Conservation (phyloP, 305 asterid genomes). For the Rubia balearica region DNA sequence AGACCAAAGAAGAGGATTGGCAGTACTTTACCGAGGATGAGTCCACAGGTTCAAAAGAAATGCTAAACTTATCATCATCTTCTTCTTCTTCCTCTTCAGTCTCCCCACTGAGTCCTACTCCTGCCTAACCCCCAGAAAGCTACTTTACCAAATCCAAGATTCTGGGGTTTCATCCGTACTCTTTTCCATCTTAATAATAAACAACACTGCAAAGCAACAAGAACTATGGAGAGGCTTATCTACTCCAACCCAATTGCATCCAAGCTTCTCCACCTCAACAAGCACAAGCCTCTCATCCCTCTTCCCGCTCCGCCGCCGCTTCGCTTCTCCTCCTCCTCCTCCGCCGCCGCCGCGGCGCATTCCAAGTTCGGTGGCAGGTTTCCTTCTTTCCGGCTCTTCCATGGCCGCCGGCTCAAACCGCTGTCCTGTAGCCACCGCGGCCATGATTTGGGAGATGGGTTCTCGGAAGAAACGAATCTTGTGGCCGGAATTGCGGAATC, state of each 20-base stretch:
- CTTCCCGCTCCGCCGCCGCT: constrained; percentile 27
- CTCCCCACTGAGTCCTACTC: not conserved
- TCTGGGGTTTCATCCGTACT: not conserved
- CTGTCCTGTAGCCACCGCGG: constrained; percentile 30
- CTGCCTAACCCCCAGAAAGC: not conserved
- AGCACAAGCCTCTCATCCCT: constrained; percentile 33
- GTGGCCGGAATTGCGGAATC: constrained; percentile 26
- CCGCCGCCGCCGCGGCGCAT: constrained; percentile 15
- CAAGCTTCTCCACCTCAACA: constrained; percentile 25
- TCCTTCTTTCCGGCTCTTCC: constrained; percentile 18
- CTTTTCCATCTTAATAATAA: not conserved
- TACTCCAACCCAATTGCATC: constrained; percentile 37
- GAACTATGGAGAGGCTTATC: constrained; percentile 18
- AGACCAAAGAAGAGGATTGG: not conserved
- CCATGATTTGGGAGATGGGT: constrained; percentile 32
- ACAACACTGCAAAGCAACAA: not conserved
- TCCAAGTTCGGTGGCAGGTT: constrained; percentile 20
- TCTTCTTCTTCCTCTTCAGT: not conserved
- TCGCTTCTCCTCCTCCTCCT: constrained; percentile 36
- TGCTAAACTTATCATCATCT: not conserved
- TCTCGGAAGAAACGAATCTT: constrained; percentile 27
- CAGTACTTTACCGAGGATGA: not conserved
- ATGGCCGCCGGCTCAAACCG: constrained; percentile 26
- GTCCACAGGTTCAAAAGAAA: not conserved
- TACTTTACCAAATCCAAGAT: not conserved